Percentiles rank a stretch among this genome's conserved stretches.
Conservation (phyloP, 2,329 filamentous ascomycete genomes). For the Sclerotiophoma versabilis region DNA sequence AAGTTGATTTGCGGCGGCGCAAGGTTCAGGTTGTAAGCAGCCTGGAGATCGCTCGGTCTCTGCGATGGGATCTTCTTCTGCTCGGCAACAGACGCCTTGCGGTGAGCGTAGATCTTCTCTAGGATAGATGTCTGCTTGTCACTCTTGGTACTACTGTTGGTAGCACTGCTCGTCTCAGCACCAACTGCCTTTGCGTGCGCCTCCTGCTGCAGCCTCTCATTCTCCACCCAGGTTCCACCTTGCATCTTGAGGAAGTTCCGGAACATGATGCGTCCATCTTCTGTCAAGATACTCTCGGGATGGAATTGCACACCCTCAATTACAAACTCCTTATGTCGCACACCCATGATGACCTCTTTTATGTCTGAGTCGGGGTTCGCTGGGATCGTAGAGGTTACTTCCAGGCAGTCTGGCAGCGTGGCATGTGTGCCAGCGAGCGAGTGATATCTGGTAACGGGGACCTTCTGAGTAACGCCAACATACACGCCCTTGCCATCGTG, state of each 20-base stretch:
- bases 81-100: constrained; percentile 74
- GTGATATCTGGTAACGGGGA: constrained; percentile 94
- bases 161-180: constrained; percentile 29
- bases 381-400: constrained; percentile 86
- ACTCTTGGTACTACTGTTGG: constrained; percentile 35
- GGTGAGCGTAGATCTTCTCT: constrained; percentile 86
- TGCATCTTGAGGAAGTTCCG: constrained; percentile 89
- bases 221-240: constrained; percentile 90
- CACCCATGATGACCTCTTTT: constrained; percentile 93
- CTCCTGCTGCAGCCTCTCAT: constrained; percentile 62
- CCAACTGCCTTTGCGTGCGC: constrained; percentile 44
- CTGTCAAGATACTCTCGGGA: constrained; percentile 94
- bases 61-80: constrained; percentile 89
- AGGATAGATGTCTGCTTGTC: constrained; percentile 83
- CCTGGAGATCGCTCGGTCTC: constrained; percentile 81
- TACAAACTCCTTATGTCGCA: constrained; percentile 87
- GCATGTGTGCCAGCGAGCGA: constrained; percentile 91
- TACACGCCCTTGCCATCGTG: constrained; percentile 96
- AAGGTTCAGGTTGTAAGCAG: constrained; percentile 82
- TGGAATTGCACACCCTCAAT: constrained; percentile 99
- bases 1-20: constrained; percentile 86
- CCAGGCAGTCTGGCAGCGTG: constrained; percentile 83
- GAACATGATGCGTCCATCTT: constrained; percentile 86
- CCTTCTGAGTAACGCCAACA: constrained; percentile 75
- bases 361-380: constrained; percentile 74